Conservation (phyloP, 148 eudicot species). For the Amaranthus hypochondriacus region DNA sequence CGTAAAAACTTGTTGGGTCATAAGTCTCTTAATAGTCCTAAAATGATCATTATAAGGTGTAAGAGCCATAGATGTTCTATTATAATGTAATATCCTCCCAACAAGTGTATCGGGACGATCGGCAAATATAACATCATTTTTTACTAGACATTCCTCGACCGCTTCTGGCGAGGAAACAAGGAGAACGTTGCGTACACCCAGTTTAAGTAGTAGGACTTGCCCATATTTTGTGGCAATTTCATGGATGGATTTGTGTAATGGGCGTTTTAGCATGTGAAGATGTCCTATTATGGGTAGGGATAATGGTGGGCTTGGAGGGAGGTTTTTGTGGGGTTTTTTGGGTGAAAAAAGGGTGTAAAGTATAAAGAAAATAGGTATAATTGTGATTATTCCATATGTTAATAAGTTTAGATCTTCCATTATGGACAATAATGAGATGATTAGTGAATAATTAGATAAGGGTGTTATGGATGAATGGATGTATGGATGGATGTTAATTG, state of each 20-base stretch:
- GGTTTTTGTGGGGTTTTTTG: constrained; percentile 8
- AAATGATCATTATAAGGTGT: constrained; percentile 28
- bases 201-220: constrained; percentile 17
- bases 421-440: too few relatives aligned
- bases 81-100: constrained; percentile 20
- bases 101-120: constrained; percentile 23
- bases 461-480: too few relatives aligned
- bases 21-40: constrained; percentile 16
- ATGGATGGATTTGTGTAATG: constrained; percentile 23
- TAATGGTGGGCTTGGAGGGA: constrained; percentile 30
- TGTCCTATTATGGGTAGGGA: constrained; percentile 36
- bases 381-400: too few relatives aligned
- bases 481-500: too few relatives aligned
- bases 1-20: constrained; percentile 25
- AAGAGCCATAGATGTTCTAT: constrained; percentile 24
- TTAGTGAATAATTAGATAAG: too few relatives aligned
- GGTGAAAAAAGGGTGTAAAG: too few relatives aligned
- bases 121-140: constrained; percentile 29
- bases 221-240: constrained; percentile 25
- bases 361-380: too few relatives aligned
- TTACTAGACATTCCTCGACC: constrained; percentile 32
- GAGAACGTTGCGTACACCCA: constrained; percentile 26
- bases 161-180: constrained; percentile 30
- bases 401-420: too few relatives aligned
- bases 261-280: constrained; percentile 29